Percentiles rank a stretch among this genome's conserved stretches.
These are phyloP conservation scores for Dioszegia crocea DNA, from an alignment of 768 basidiomycete genomes.

Conservation along the genomic window DNA sequence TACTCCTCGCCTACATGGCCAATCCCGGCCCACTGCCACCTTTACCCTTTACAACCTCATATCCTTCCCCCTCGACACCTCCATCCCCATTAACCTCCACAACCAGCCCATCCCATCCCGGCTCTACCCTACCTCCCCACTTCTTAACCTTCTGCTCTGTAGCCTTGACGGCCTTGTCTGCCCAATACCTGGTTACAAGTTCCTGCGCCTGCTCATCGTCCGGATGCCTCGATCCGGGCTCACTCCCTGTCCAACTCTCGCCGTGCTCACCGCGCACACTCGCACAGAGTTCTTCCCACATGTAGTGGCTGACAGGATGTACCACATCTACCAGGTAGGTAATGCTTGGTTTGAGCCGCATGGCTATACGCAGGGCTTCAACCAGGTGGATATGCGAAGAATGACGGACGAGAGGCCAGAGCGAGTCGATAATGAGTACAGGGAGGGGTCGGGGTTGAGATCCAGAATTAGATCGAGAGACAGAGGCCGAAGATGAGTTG, in stretches of 20 bases:
- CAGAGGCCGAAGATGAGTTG: not conserved
- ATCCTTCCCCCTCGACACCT: slow-evolving; percentile 8
- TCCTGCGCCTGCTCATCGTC: slow-evolving; percentile 43
- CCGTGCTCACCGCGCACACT: slow-evolving; percentile 44
- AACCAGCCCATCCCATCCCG: slow-evolving; percentile 70
- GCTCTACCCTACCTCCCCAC: slow-evolving; percentile 59
- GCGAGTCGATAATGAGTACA: slow-evolving; percentile 71
- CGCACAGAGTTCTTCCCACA: slow-evolving; percentile 65
- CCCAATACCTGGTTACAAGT: slow-evolving; percentile 56
- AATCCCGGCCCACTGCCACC: slow-evolving; percentile 7
- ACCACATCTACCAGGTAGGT: slow-evolving; percentile 73
- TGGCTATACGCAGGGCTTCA: slow-evolving; percentile 59
- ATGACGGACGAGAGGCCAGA: slow-evolving; percentile 60
- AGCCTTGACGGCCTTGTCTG: slow-evolving; percentile 52
- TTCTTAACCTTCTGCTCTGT: slow-evolving; percentile 47
- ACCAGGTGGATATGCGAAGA: slow-evolving; percentile 76
- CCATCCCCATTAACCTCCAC: slow-evolving; percentile 52
- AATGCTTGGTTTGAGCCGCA: slow-evolving; percentile 59
- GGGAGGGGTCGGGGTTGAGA: slow-evolving; percentile 50
- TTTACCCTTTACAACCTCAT: slow-evolving; percentile 3
- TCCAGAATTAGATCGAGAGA: slow-evolving; percentile 16
- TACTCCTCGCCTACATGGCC: not conserved
- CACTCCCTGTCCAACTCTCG: slow-evolving; percentile 43
- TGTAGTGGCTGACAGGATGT: slow-evolving; percentile 73
- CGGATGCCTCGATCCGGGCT: slow-evolving; percentile 12